phyloP scores from a whole-genome alignment of 2,329 filamentous ascomycete species.

The Cladophialophora exuberans region DNA sequence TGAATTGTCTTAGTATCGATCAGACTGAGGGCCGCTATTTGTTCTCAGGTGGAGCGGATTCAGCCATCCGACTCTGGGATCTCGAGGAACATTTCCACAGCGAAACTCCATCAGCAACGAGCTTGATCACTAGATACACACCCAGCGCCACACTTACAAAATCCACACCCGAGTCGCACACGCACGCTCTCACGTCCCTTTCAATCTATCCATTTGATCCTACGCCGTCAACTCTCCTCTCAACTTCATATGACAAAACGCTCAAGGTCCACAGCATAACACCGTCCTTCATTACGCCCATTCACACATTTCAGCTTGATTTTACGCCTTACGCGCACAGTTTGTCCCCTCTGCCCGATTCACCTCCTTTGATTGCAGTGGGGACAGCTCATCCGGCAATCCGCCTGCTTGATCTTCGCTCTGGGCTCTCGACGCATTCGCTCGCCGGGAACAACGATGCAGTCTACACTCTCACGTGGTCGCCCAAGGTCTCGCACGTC shows the following conservation, averaged over 20 bases:
- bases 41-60: constrained; percentile 83
- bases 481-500: constrained; percentile 70
- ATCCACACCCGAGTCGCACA: constrained; percentile 42
- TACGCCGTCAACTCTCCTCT: constrained; percentile 49
- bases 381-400: constrained; percentile 85
- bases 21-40: constrained; percentile 78
- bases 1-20: constrained; percentile 79
- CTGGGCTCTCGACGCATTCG: constrained; percentile 74
- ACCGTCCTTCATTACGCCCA: constrained; percentile 44
- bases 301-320: constrained; percentile 51
- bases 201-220: constrained; percentile 55
- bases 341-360: constrained; percentile 69
- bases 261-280: constrained; percentile 48
- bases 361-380: constrained; percentile 77
- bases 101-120: constrained; percentile 51
- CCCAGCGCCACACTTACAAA: constrained; percentile 22
- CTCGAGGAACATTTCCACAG: constrained; percentile 67
- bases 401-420: constrained; percentile 82
- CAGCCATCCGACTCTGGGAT: constrained; percentile 84
- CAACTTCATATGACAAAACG: constrained; percentile 50
- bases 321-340: constrained; percentile 65
- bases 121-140: constrained; percentile 48
- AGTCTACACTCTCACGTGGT: constrained; percentile 76
- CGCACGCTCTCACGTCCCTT: constrained; percentile 50
- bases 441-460: constrained; percentile 69